phyloP scores from a whole-genome alignment of 2,329 filamentous ascomycete species.

The Pseudocercospora fuligena region DNA sequence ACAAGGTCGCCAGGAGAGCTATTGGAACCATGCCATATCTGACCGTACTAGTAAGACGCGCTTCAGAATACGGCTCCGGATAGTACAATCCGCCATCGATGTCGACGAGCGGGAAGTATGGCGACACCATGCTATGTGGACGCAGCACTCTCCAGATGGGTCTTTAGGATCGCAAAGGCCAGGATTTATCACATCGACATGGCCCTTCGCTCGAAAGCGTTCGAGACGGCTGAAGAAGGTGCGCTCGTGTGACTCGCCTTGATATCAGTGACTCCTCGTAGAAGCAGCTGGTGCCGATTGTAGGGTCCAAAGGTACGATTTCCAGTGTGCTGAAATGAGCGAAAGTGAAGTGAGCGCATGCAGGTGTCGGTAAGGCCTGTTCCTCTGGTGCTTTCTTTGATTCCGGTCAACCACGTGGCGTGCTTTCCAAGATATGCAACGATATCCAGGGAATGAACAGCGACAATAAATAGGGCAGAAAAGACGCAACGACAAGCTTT shows the following conservation, averaged over 20 bases:
- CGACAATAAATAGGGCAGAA: not conserved
- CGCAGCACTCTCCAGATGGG: not conserved
- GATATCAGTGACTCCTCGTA: not conserved
- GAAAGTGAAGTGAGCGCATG: not conserved
- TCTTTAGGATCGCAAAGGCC: no score
- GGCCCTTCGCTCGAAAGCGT: not conserved
- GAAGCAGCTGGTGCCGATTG: not conserved
- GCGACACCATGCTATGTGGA: constrained; percentile 16
- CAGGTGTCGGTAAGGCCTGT: not conserved
- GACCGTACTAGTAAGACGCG: constrained; percentile 28
- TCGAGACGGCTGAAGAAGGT: not conserved
- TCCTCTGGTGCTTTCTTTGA: not conserved
- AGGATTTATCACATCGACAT: not conserved
- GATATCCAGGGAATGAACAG: not conserved
- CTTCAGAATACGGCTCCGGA: constrained; percentile 37
- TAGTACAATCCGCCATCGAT: constrained; percentile 36
- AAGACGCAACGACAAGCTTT: not conserved
- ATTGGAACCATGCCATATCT: constrained; percentile 38
- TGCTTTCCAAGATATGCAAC: not conserved
- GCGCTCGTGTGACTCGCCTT: not conserved
- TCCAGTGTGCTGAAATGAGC: not conserved
- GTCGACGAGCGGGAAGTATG: constrained; percentile 30
- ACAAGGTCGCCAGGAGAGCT: constrained; percentile 37
- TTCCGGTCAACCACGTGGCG: not conserved
- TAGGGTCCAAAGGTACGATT: not conserved